Evolutionary conservation across 805 yeast genomes (phyloP).

Genomic region (Jamesozyma hellenica): DNA sequence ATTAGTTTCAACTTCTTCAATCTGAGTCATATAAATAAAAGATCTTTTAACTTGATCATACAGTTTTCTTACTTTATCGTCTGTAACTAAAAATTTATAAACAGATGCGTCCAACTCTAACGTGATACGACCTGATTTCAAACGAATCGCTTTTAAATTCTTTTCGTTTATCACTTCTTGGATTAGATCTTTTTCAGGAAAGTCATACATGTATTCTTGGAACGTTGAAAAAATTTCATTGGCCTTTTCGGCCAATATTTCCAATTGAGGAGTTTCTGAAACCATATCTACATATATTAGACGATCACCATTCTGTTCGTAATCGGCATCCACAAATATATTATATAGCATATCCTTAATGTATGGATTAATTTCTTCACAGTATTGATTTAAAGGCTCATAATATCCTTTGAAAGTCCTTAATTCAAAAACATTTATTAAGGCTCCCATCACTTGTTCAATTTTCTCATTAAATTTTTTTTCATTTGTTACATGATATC

Average conservation of each 20-base stretch:
- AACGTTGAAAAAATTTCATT: conserved; percentile 36
- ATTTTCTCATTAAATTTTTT: conserved; percentile 11
- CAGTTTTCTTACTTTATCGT: conserved; percentile 48
- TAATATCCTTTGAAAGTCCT: conserved; percentile 22
- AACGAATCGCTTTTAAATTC: conserved; percentile 34
- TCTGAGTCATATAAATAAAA: conserved; percentile 69
- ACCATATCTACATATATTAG: conserved; percentile 27
- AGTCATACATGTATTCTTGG: conserved; percentile 32
- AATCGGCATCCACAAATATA: conserved; percentile 22
- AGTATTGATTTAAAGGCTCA: conserved; percentile 28
- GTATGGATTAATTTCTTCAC: conserved; percentile 22
- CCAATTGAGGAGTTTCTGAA: conserved; percentile 15
- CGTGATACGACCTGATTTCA: conserved; percentile 22
- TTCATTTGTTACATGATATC: conserved; percentile 7
- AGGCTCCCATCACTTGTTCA: conserved; percentile 12
- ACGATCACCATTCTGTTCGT: conserved; percentile 22
- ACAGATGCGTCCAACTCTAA: conserved; percentile 51
- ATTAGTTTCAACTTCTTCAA: conserved; percentile 58
- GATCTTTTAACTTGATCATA: conserved; percentile 74
- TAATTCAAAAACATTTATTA: conserved; percentile 22
- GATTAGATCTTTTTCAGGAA: conserved; percentile 49
- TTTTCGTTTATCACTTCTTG: conserved; percentile 34
- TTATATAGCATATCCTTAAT: conserved; percentile 19
- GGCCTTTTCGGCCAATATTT: conserved; percentile 23
- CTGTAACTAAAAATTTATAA: conserved; percentile 36